Evolutionary conservation across 2,329 filamentous ascomycete species (phyloP).

Genomic region (Chaetomium olivaceum): DNA sequence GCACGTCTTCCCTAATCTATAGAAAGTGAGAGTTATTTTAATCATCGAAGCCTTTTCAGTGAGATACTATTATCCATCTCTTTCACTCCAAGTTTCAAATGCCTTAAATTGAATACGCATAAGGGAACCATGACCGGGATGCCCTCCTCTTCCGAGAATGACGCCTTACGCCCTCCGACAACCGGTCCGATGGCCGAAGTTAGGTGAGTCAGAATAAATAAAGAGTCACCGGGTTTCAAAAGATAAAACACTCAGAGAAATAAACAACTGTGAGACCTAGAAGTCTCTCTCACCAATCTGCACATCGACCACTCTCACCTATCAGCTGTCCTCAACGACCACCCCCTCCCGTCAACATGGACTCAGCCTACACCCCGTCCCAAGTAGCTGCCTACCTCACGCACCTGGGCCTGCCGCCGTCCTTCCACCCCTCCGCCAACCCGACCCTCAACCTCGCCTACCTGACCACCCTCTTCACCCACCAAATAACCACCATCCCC

Average conservation of each 20-base stretch:
- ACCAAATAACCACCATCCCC: slow-evolving; percentile 53
- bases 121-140: neutral
- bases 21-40: neutral
- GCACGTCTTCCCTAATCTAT: neutral
- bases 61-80: neutral
- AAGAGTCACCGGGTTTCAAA: neutral
- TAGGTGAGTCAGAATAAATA: slow-evolving; percentile 15
- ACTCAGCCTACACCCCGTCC: slow-evolving; percentile 26
- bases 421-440: slow-evolving; percentile 28
- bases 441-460: slow-evolving; percentile 39
- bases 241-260: neutral
- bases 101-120: neutral
- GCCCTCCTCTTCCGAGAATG: slow-evolving; percentile 4
- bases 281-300: neutral
- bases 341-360: slow-evolving; percentile 8
- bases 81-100: neutral
- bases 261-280: neutral
- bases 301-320: too few species aligned
- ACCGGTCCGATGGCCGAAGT: slow-evolving; percentile 8
- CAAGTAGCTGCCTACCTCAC: slow-evolving; percentile 32
- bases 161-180: slow-evolving; percentile 21
- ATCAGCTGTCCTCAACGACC: too few species aligned
- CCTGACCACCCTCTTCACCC: slow-evolving; percentile 32
- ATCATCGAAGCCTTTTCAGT: neutral
- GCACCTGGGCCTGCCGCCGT: slow-evolving; percentile 30